These are phyloP conservation scores for Seiridium unicorne DNA, from an alignment of 2,329 filamentous ascomycete species.

Conservation along the genomic window DNA sequence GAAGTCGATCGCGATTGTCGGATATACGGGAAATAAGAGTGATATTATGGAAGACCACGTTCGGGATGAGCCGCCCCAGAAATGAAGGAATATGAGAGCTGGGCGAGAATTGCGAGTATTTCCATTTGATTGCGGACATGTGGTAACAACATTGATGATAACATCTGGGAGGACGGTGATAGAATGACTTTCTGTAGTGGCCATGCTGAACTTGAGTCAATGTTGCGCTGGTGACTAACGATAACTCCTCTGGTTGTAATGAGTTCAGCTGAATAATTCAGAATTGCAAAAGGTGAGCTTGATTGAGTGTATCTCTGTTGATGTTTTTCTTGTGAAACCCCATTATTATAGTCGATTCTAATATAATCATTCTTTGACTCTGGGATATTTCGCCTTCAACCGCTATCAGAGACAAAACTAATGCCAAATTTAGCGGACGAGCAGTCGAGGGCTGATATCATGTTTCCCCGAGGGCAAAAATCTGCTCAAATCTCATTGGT, in stretches of 20 bases:
- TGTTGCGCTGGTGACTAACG: background rate
- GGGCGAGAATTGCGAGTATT: background rate
- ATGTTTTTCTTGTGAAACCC: too few species aligned
- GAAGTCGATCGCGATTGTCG: conserved; percentile 28
- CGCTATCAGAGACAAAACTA: too few species aligned
- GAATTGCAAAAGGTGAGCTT: too few species aligned
- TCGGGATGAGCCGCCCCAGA: conserved; percentile 34
- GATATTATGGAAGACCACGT: conserved; percentile 24
- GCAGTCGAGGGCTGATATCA: too few species aligned
- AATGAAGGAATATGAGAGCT: conserved; percentile 32
- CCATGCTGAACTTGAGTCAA: background rate
- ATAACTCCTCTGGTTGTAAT: background rate
- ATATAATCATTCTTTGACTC: too few species aligned
- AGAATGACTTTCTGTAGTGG: background rate
- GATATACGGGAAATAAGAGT: conserved; percentile 14
- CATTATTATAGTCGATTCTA: too few species aligned
- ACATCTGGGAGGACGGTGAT: background rate
- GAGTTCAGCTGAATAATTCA: too few species aligned
- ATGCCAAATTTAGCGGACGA: too few species aligned
- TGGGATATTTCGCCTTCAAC: too few species aligned
- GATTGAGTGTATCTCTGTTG: too few species aligned
- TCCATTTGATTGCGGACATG: background rate
- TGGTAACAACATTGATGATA: background rate
- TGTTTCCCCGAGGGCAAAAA: too few species aligned
- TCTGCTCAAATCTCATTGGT: too few species aligned